Evolutionary conservation across 192 early-diverging fungal species (phyloP), one percentile per base, ranked within the genome.

Genomic region (Piromyces sp.): DNA sequence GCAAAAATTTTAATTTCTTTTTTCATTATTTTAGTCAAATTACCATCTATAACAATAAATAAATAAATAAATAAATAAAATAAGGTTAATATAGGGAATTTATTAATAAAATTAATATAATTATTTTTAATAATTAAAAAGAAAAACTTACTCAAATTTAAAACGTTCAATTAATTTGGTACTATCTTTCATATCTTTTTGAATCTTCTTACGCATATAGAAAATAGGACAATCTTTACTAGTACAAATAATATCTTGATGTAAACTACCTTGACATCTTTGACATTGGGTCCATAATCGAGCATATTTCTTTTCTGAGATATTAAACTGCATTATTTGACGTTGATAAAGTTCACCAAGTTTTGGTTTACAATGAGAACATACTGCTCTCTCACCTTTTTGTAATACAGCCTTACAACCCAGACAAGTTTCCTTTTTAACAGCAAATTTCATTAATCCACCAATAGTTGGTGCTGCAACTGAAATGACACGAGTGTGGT

Each of bases 211-310:
- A 81, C 97, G 94, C 97, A 99, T 99, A 83, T 94, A 99, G 84
- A 97, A 98, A 31, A 99, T 99, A 11, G 97, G 96, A 85, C 97
- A 99, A 86, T 97, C 96, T 85, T 92, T 94, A 82, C 93, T 94
- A 7, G 94, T 95, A 87, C 97, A 99, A 80, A 99, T 89, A 17
- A 99, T 95, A 82, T 98, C 96, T 83, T 95, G 95, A 86, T 97
- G 96, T 36, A 98, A 84, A 82, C 90, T 94, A 31, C 95, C 96
- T 85, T 98, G 96, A 83, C 97, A 99, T 40, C 94, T 89, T 87
- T 99, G 97, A 84, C 97, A 99, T 84, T 98, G 96, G 29, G 97
- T 98, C 97, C 97, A 99, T 31, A 98, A 88, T 28, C 95, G 87
- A 11, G 95, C 91, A 85, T 91, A 99, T 30, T 90, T 89, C 13